Base-by-base conservation (phyloP, 2,329 filamentous ascomycete species). In the Chrysoporthe deuterocubensis region DNA sequence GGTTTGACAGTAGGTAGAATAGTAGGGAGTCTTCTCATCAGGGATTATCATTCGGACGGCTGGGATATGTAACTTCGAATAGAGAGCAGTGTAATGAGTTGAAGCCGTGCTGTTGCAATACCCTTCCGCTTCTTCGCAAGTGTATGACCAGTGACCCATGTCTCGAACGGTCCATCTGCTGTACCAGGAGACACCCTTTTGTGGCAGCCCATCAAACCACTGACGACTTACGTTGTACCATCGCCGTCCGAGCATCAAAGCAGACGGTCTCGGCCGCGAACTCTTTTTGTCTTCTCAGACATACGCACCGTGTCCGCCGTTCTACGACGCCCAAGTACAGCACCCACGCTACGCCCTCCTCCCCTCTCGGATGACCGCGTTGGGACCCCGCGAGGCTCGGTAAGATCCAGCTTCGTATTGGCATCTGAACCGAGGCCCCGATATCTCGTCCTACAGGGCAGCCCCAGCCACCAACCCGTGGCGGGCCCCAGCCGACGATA, bases 21-120 rank as follows among this genome's bases (percentile, higher is more conserved):
- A 57, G 54, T 40, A 57, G 6, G 54, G 54, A 57, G 32, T 57
- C 54, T 57, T 57, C 54, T 57, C 54, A 57, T 57, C 54, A 57
- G 54, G 32, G 16, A 57, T 57, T n/a, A 40, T 57, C 34, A n/a
- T 18, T 57, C 18, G 40, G 54, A 40, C 54, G 54, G 54, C 54
- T 26, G 32, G 32, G 54, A 40, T 57, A 40, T 57, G 54, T 40
- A 57, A 32, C 54, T 57, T 57, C 16, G 34, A 57, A 57, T 57
- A 57, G 54, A 57, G 32, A 57, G 54, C 54, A 40, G 54, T 57
- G 18, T 40, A 57, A 57, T 57, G 9, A 9, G 54, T 16, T 40
- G 16, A n/a, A 40, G 9, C 26, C 48, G 26, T 56, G 32, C 32
- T 37, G 16, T 2, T 40, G 2, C 32, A n/a, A 40, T 11, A 37